Base-by-base conservation (phyloP, 345 rosid genomes). In the Hibiscus tridactylites region DNA sequence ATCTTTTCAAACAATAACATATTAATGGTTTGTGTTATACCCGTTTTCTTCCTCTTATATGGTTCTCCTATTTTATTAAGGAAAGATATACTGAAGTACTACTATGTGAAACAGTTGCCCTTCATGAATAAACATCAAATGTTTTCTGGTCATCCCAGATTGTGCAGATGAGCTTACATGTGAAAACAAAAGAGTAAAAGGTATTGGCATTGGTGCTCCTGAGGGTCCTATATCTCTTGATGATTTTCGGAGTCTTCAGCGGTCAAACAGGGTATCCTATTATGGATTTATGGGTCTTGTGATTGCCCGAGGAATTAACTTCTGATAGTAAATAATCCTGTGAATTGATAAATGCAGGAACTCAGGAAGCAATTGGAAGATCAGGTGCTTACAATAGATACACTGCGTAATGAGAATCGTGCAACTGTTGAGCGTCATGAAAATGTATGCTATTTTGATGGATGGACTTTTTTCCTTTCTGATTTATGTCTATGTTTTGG, bases 201-300 rank as follows among this genome's bases (percentile, higher is more conserved):
- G 96, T 26, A 85, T 90, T 72, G 99, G 96, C 67, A 89, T 92
- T 81, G 90, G 97, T 85, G 94, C 93, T 83, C 90, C 92, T 24
- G 92, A 92, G 71, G 99, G 97, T 78, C 99, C 99, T 71, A 73
- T 92, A 78, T 95, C 93, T 69, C 90, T 95, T 74, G 97, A 90
- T 85, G 99, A 95, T 89, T 95, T 95, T 79, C 86, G 92, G 75
- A 95, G 92, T 80, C 97, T 95, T 73, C 99, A 95, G 67, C 92
- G 92, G 62, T 92, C 99, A 28, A 95, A 95, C 79, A 83, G 78
- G 82, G 99, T 95, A 89, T 72, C 70, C 39, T 74, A 37, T 61
- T 63, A 39, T 67, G 46, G 4, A 4, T 69, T 61, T 44, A 47
- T 61, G 61, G 56, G 10, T n/a, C 12, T 6, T 65, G 19, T 80